Evolutionary conservation across 139 green algal species (phyloP).

Genomic region (Nannochloris sp.): DNA sequence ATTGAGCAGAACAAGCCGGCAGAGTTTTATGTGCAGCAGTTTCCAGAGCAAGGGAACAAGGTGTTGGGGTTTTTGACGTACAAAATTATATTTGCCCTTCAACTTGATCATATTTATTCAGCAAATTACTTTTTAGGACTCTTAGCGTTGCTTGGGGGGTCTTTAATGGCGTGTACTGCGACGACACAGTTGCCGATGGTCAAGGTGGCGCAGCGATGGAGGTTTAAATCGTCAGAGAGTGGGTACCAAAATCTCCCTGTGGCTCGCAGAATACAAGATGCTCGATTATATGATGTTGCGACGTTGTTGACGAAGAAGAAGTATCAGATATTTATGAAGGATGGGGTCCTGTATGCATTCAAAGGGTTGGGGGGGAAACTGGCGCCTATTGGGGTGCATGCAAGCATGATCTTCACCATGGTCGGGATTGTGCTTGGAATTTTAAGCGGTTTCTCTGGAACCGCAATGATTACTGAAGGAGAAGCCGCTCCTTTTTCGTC

Average conservation of each 20-base stretch:
- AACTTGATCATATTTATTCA: constrained; percentile 85
- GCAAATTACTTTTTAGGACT: constrained; percentile 79
- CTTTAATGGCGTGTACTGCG: constrained; percentile 83
- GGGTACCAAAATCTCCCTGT: constrained; percentile 31
- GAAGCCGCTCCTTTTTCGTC: constrained; percentile 27
- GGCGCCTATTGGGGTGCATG: constrained; percentile 94
- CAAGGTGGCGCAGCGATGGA: constrained; percentile 66
- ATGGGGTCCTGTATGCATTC: constrained; percentile 85
- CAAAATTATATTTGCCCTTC: constrained; percentile 50
- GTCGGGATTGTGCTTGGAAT: constrained; percentile 70
- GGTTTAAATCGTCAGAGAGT: constrained; percentile 35
- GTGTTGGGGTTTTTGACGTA: constrained; percentile 77
- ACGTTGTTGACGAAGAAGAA: constrained; percentile 39
- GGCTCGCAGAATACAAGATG: constrained; percentile 56
- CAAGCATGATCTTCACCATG: constrained; percentile 79
- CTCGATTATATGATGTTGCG: constrained; percentile 56
- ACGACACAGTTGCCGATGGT: constrained; percentile 83
- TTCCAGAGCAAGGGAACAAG: constrained; percentile 37
- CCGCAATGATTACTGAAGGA: constrained; percentile 61
- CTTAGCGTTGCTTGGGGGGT: constrained; percentile 72
- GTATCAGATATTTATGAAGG: constrained; percentile 88
- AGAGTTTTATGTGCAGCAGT: constrained; percentile 63
- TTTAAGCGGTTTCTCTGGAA: constrained; percentile 69
- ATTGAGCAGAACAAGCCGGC: constrained; percentile 82
- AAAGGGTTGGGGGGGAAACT: constrained; percentile 87